Base-by-base conservation (phyloP, 129 eudicot genomes). In the Sambucus nigra region DNA sequence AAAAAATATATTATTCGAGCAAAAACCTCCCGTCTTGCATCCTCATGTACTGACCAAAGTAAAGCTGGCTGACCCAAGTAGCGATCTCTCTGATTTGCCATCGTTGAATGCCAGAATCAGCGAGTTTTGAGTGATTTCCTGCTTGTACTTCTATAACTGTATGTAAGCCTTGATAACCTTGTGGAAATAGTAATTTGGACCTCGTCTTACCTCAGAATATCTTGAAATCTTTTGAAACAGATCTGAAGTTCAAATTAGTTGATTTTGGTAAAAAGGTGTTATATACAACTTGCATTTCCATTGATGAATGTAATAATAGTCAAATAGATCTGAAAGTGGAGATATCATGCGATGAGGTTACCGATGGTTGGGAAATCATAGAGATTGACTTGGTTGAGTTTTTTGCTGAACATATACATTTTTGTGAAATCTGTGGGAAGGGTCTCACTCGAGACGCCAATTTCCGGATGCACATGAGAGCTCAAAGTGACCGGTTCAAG, bases 51-150 rank as follows among this genome's bases (percentile, higher is more conserved):
- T 89, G 97, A 31, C 59, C 73, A 53, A 67, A 89, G 47, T 89
- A 89, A 3, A 89, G 74, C 71, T 89, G 97, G 21, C 97, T 95
- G 35, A 89, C 84, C 51, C 97, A 65, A 1, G 97, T 84, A 0
- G 97, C 97, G 86, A 89, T 89, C 81, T 89, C 97, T 7, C 97
- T 95, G 63, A 89, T 89, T 68, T 89, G 93, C 95, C 93, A 84
- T 5, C 97, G 64, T 53, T 84, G 93, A 15, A 89, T 80, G 2
- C 97, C 97, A 20, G 80, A 70, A 16, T 71, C 82, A 7, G 73
- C 69, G 18, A 89, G 71, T 52, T 65, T 69, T 5, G 73, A 44
- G 7, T 95, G 74, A 64, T 89, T 75, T 76, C 66, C 19, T 84
- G 95, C 81, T 89, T 95, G 62, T 45, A 84, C 60, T 81, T 79